Conservation (phyloP, 305 asterid species). For the Solanum chacoense region DNA sequence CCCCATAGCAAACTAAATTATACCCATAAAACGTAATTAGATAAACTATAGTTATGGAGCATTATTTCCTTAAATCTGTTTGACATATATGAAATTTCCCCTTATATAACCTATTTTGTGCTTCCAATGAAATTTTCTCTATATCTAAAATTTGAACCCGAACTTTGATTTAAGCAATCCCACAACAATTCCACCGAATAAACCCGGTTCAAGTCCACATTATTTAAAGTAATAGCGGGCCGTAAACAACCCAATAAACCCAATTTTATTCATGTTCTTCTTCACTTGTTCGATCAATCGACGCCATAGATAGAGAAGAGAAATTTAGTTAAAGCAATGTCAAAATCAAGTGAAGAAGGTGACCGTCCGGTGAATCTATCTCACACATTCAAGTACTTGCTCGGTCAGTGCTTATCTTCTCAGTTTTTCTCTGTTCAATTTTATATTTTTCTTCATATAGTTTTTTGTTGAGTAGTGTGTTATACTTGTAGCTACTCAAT, state of each 20-base stretch:
- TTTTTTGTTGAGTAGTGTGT: background rate
- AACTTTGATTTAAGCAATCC: background rate
- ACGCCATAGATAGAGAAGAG: background rate
- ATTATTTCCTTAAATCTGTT: too few relatives aligned
- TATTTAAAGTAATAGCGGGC: background rate
- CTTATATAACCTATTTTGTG: background rate
- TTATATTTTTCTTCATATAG: background rate
- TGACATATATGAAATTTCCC: too few relatives aligned
- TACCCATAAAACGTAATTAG: too few relatives aligned
- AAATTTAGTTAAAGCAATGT: background rate
- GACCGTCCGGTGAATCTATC: slow-evolving; percentile 42
- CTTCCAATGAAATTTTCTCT: rapidly evolving
- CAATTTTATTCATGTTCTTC: background rate
- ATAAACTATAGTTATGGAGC: too few relatives aligned
- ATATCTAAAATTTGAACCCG: background rate
- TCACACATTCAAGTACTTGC: slow-evolving; percentile 63
- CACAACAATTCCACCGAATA: background rate
- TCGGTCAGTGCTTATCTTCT: slow-evolving; percentile 33
- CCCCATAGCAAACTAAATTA: too few relatives aligned
- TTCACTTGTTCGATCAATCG: background rate
- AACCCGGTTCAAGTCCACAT: background rate
- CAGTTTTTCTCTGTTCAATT: background rate
- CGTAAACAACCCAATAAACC: background rate
- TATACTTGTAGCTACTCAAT: slow-evolving; percentile 62
- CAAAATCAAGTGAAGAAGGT: slow-evolving; percentile 4